Conservation (phyloP, 306 rosid genomes). For the Fagus crenata region DNA sequence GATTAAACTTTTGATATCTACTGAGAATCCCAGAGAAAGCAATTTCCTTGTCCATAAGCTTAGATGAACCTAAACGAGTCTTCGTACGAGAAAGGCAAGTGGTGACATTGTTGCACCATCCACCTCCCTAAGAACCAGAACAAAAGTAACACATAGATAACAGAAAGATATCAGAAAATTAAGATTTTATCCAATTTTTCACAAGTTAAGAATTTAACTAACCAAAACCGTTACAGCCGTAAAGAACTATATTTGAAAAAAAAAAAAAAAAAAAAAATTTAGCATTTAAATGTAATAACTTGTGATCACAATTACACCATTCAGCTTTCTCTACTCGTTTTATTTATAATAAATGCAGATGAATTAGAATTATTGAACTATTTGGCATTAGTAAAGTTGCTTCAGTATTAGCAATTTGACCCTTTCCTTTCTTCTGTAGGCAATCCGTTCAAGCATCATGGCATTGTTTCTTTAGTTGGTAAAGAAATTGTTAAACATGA, state of each 20-base stretch:
- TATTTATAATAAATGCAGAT: not conserved
- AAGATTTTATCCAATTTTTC: not conserved
- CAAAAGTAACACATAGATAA: constrained; percentile 4
- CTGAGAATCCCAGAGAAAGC: constrained; percentile 76
- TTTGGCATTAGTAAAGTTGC: not conserved
- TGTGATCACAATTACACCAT: not conserved
- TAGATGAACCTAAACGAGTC: constrained; percentile 81
- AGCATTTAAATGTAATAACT: not conserved
- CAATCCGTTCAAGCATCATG: not conserved
- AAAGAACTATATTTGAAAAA: not conserved
- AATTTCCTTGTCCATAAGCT: constrained; percentile 56
- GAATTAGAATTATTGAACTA: not conserved
- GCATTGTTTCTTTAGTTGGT: constrained; percentile 14
- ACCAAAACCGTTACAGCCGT: not conserved
- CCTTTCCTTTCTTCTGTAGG: not conserved
- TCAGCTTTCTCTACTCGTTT: not conserved
- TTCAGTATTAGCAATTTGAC: not conserved
- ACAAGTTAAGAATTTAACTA: not conserved
- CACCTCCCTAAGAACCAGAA: constrained; percentile 73
- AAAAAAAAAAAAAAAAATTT: not conserved
- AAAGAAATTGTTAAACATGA: constrained; percentile 8
- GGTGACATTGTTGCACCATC: constrained; percentile 93
- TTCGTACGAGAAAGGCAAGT: constrained; percentile 76
- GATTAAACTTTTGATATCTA: constrained; percentile 54
- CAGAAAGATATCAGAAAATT: not conserved